Percentiles rank a stretch among this genome's conserved stretches.
phyloP scores from a whole-genome alignment of 2,329 filamentous ascomycete genomes.

The Colletotrichum shisoi region DNA sequence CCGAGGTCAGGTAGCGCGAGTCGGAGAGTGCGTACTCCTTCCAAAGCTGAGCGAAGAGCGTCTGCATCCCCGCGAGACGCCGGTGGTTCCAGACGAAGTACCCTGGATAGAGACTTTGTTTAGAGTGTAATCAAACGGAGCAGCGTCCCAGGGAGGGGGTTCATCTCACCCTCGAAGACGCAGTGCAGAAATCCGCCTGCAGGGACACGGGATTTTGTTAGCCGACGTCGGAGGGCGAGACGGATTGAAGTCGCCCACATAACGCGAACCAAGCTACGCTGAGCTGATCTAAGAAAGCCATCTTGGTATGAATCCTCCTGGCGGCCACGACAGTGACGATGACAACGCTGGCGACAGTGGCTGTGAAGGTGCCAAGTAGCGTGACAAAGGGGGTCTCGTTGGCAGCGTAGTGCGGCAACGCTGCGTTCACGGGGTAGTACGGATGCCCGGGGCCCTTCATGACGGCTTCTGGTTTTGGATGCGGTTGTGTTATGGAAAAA shows the following conservation, averaged over 20 bases:
- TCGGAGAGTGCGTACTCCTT: conserved; percentile 91
- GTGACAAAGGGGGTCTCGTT: conserved; percentile 54
- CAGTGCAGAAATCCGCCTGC: conserved; percentile 75
- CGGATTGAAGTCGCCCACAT: conserved; percentile 52
- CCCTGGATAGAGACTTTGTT: conserved; percentile 51
- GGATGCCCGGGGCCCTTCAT: conserved; percentile 50
- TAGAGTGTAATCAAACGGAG: not conserved
- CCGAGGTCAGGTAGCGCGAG: conserved; percentile 82
- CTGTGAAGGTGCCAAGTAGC: conserved; percentile 52
- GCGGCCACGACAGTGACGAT: conserved; percentile 47
- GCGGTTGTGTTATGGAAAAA: not conserved
- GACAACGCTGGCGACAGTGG: conserved; percentile 51
- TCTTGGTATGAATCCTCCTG: conserved; percentile 44
- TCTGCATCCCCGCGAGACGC: conserved; percentile 71
- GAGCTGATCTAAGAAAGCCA: conserved; percentile 53
- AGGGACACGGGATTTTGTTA: conserved; percentile 25
- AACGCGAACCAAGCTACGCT: conserved; percentile 63
- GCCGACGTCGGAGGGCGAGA: conserved; percentile 4
- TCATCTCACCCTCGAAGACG: conserved; percentile 74
- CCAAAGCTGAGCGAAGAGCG: conserved; percentile 85
- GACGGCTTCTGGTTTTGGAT: not conserved
- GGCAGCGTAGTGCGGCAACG: conserved; percentile 55
- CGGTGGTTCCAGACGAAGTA: conserved; percentile 79
- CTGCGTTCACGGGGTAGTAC: conserved; percentile 58
- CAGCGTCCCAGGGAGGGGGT: no score